phyloP scores from a whole-genome alignment of 2,329 filamentous ascomycete genomes.

The Macrophomina phaseolina region DNA sequence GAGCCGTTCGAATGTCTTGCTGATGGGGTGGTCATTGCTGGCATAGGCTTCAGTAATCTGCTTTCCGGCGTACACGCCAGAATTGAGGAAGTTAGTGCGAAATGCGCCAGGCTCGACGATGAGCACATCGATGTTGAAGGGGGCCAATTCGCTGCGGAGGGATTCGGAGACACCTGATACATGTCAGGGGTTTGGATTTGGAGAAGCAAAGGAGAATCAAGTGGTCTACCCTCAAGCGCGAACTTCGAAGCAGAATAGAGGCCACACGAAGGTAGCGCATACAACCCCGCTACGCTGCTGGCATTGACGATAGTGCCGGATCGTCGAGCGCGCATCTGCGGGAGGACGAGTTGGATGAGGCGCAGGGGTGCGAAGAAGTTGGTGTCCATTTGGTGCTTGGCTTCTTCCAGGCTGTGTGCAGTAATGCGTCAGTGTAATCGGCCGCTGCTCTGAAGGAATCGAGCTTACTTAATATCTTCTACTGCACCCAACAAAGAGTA shows the following conservation, averaged over 20 bases:
- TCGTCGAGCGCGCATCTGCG: conserved; percentile 48
- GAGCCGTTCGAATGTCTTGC: background rate
- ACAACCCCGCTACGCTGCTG: conserved; percentile 53
- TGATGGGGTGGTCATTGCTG: conserved; percentile 43
- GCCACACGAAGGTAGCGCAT: conserved; percentile 46
- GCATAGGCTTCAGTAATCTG: conserved; percentile 38
- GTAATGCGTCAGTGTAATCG: too few relatives aligned
- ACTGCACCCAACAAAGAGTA: conserved; percentile 32
- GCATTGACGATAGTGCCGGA: conserved; percentile 52
- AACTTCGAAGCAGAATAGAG: conserved; percentile 57
- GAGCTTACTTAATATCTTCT: conserved; percentile 28
- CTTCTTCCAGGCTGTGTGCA: background rate
- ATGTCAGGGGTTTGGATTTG: background rate
- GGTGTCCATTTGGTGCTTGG: conserved; percentile 32
- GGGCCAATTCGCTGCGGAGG: background rate
- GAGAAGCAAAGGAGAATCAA: background rate
- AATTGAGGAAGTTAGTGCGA: conserved; percentile 35
- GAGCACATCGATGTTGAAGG: conserved; percentile 13
- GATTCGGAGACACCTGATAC: background rate
- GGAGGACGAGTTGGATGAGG: conserved; percentile 55
- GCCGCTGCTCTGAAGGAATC: too few relatives aligned
- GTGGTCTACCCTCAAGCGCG: conserved; percentile 29
- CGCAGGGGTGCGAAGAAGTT: conserved; percentile 62
- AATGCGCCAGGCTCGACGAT: conserved; percentile 21
- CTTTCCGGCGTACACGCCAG: conserved; percentile 32